A percentile compares a stretch with the other conserved stretches of the same genome.
phyloP scores from a whole-genome alignment of 2,329 filamentous ascomycete species.

The Xylariaceae sp. region DNA sequence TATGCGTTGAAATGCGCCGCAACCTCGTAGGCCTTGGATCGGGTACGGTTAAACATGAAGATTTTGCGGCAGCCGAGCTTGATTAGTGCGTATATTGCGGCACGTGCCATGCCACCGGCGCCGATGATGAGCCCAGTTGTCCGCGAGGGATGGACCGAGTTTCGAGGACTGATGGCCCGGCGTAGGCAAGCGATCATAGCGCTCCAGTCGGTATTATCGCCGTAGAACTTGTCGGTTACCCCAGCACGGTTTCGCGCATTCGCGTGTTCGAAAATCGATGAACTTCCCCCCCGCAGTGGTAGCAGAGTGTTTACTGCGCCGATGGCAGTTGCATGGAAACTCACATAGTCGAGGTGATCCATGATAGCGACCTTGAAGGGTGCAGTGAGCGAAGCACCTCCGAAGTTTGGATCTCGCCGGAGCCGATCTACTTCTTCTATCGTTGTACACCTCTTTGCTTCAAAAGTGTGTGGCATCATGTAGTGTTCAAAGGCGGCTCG shows the following conservation, averaged over 20 bases:
- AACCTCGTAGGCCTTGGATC: slow-evolving; percentile 56
- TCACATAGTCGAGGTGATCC: slow-evolving; percentile 59
- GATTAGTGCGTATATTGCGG: slow-evolving; percentile 68
- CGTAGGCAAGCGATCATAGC: slow-evolving; percentile 59
- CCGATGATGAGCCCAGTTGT: slow-evolving; percentile 57
- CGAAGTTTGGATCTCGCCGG: slow-evolving; percentile 58
- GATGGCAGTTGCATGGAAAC: slow-evolving; percentile 64
- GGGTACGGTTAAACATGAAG: slow-evolving; percentile 66
- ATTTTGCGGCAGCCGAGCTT: slow-evolving; percentile 69
- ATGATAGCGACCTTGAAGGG: slow-evolving; percentile 69
- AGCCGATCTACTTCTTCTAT: slow-evolving; percentile 59
- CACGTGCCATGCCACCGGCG: slow-evolving; percentile 68
- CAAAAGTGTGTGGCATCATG: slow-evolving; percentile 64
- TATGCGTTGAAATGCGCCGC: slow-evolving; percentile 63
- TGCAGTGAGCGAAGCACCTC: slow-evolving; percentile 62
- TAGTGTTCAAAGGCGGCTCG: slow-evolving; percentile 62
- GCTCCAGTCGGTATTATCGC: slow-evolving; percentile 68
- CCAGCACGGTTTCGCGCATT: slow-evolving; percentile 59
- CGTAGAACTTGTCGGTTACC: slow-evolving; percentile 60
- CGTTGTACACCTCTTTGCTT: slow-evolving; percentile 55
- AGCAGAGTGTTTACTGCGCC: slow-evolving; percentile 69
- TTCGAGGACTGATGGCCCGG: slow-evolving; percentile 65
- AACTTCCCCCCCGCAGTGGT: slow-evolving; percentile 54
- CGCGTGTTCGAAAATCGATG: slow-evolving; percentile 50
- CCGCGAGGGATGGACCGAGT: slow-evolving; percentile 50